These are phyloP conservation scores for Amauroascus niger DNA, from an alignment of 2,329 filamentous ascomycete species.

Conservation along the genomic window DNA sequence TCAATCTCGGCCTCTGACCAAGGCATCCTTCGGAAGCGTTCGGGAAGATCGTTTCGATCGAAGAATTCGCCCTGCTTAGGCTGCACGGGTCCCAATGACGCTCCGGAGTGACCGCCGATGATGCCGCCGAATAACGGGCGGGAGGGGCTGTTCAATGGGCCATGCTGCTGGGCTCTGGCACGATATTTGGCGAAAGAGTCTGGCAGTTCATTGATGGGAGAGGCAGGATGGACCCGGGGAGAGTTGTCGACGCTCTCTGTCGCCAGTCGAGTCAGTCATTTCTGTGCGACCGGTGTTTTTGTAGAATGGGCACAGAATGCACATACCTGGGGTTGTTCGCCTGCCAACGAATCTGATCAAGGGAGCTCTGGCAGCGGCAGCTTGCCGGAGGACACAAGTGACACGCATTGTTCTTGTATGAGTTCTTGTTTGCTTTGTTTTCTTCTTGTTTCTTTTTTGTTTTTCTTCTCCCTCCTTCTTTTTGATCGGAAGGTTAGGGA, in stretches of 20 bases:
- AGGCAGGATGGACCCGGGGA: constrained; percentile 50
- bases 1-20: constrained; percentile 83
- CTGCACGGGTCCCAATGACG: constrained; percentile 61
- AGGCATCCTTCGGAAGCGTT: constrained; percentile 65
- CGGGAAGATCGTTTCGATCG: constrained; percentile 78
- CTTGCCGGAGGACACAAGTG: constrained; percentile 33
- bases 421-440: too few species aligned
- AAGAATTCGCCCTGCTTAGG: constrained; percentile 69
- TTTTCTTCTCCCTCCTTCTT: too few species aligned
- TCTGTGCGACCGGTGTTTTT: neutral
- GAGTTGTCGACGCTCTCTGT: constrained; percentile 44
- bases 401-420: constrained; percentile 32
- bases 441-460: too few species aligned
- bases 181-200: constrained; percentile 55
- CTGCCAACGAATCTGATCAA: constrained; percentile 44
- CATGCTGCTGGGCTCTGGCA: constrained; percentile 55
- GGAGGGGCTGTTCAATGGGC: constrained; percentile 42
- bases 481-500: neutral
- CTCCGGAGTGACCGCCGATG: constrained; percentile 55
- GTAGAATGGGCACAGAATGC: neutral
- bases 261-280: neutral
- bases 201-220: constrained; percentile 46
- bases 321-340: constrained; percentile 38
- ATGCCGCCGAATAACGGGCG: constrained; percentile 19
- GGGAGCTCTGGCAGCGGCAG: constrained; percentile 34